These are phyloP conservation scores for Nadsonia starkeyi-henricii DNA, from an alignment of 1,139 yeast species.

Conservation along the genomic window DNA sequence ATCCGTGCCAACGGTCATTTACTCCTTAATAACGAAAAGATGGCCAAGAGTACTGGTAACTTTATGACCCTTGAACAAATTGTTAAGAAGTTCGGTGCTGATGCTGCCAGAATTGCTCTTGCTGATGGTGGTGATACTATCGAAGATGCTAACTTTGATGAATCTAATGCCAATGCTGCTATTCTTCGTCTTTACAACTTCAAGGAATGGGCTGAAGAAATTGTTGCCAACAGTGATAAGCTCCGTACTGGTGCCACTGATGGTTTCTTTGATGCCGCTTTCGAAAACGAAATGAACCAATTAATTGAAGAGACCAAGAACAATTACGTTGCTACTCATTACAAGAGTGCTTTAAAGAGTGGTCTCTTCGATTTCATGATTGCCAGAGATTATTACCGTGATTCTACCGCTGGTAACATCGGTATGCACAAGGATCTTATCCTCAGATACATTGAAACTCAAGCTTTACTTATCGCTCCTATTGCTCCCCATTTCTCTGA, in stretches of 20 bases:
- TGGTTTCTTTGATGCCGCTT: constrained; percentile 72
- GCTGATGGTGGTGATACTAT: constrained; percentile 98
- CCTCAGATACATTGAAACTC: constrained; percentile 68
- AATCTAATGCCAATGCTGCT: constrained; percentile 92
- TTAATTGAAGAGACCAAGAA: constrained; percentile 61
- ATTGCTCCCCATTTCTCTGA: constrained; percentile 95
- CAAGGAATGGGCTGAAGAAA: constrained; percentile 91
- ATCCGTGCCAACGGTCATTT: constrained; percentile 93
- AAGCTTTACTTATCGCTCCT: constrained; percentile 75
- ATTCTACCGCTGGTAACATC: constrained; percentile 44
- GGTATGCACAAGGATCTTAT: constrained; percentile 77
- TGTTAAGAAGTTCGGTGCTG: constrained; percentile 88
- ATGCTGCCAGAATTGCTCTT: constrained; percentile 90
- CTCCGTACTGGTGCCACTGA: constrained; percentile 56
- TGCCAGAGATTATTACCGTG: constrained; percentile 93
- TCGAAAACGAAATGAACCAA: constrained; percentile 85
- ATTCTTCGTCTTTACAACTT: constrained; percentile 82
- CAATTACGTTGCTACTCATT: constrained; percentile 59
- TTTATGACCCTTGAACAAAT: constrained; percentile 82
- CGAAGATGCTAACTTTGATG: constrained; percentile 97
- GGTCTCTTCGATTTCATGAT: constrained; percentile 92
- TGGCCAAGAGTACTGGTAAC: constrained; percentile 97
- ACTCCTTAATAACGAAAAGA: constrained; percentile 87
- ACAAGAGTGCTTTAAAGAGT: constrained; percentile 76
- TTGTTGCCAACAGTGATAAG: constrained; percentile 34